These are phyloP conservation scores for Kwoniella pini DNA, from an alignment of 768 basidiomycete species.

Conservation along the genomic window DNA sequence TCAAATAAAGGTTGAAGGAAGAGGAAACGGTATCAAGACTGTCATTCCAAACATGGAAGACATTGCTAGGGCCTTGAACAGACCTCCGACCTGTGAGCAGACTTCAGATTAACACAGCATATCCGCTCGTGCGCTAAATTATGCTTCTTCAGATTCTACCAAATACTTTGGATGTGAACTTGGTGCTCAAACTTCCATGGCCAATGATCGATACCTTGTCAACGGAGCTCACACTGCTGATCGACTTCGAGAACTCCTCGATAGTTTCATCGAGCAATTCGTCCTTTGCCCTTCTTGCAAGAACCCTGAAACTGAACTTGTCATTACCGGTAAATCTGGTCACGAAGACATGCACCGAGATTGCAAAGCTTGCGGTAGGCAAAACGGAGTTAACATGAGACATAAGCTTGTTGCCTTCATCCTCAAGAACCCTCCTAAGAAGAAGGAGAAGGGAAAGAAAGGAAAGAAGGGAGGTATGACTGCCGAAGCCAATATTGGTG, in stretches of 20 bases:
- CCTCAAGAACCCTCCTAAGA: constrained; percentile 93
- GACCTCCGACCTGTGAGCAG: constrained; percentile 78
- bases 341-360: constrained; percentile 87
- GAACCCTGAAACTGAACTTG: constrained; percentile 96
- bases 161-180: constrained; percentile 99
- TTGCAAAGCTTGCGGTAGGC: constrained; percentile 97
- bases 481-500: constrained; percentile 51
- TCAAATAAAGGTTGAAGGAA: constrained; percentile 94
- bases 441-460: constrained; percentile 62
- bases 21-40: constrained; percentile 99
- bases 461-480: constrained; percentile 54
- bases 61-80: constrained; percentile 89
- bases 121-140: neutral
- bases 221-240: constrained; percentile 92
- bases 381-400: constrained; percentile 88
- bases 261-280: constrained; percentile 97
- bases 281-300: constrained; percentile 97
- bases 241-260: constrained; percentile 91
- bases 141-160: constrained; percentile 69
- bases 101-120: neutral
- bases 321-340: constrained; percentile 69
- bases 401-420: constrained; percentile 97
- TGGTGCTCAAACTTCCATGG: constrained; percentile 93
- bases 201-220: constrained; percentile 97
- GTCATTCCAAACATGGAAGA: constrained; percentile 98